Percentiles rank a stretch among this genome's conserved stretches.
These are phyloP conservation scores for Pseudocercospora pini-densiflorae DNA, from an alignment of 2,329 filamentous ascomycete species.

Conservation along the genomic window DNA sequence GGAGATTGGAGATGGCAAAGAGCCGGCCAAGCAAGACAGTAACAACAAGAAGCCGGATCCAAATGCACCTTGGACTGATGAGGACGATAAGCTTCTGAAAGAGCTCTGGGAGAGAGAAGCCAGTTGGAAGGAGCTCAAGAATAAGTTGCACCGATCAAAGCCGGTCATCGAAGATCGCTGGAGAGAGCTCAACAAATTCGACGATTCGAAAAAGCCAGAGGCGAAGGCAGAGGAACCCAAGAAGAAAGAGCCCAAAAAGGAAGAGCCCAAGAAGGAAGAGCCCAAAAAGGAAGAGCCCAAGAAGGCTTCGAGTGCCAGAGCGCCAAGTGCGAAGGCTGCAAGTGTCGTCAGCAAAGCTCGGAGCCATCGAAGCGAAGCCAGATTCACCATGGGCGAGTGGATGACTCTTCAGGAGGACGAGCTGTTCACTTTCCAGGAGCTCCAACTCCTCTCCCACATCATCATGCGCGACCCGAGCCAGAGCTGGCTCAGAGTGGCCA, in stretches of 20 bases:
- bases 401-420: conserved; percentile 40
- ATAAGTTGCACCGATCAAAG: conserved; percentile 4
- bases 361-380: conserved; percentile 27
- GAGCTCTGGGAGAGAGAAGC: conserved; percentile 6
- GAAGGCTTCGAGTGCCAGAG: conserved; percentile 14
- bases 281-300: conserved; percentile 12
- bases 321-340: conserved; percentile 18
- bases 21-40: conserved; percentile 13
- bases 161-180: conserved; percentile 16
- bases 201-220: conserved; percentile 11
- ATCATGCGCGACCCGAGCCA: conserved; percentile 41
- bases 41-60: conserved; percentile 16
- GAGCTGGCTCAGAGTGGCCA: conserved; percentile 54
- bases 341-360: conserved; percentile 17
- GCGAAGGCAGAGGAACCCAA: conserved; percentile 17
- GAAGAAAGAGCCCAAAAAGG: conserved; percentile 16
- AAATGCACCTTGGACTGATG: conserved; percentile 12
- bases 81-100: conserved; percentile 28
- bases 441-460: conserved; percentile 50
- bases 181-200: conserved; percentile 12
- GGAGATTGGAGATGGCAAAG: conserved; percentile 7
- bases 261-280: conserved; percentile 17
- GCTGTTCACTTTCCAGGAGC: conserved; percentile 43
- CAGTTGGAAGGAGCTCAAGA: conserved; percentile 12
- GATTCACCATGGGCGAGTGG: conserved; percentile 39